These are phyloP conservation scores for Cystobasidium tubakii DNA, from an alignment of 768 basidiomycete species.

Conservation along the genomic window DNA sequence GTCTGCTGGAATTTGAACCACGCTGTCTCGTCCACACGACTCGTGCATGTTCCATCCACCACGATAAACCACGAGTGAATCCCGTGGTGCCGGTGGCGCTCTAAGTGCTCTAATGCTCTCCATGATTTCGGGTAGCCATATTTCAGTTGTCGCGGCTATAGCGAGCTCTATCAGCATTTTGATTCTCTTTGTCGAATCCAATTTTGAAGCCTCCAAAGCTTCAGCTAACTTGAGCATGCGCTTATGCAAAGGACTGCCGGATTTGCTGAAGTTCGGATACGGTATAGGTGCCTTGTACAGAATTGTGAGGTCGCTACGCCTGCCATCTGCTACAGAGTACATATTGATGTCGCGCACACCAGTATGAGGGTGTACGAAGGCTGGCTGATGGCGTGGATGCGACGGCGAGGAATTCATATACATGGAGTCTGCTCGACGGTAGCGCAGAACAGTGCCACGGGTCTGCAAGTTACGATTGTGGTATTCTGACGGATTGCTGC, in stretches of 20 bases:
- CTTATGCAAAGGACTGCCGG: conserved; percentile 3
- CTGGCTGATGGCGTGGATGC: conserved; percentile 29
- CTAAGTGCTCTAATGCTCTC: conserved; percentile 38
- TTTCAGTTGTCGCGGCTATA: conserved; percentile 25
- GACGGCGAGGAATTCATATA: conserved; percentile 31
- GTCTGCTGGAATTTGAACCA: no score
- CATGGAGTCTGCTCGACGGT: conserved; percentile 44
- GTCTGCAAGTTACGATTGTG: conserved; percentile 5
- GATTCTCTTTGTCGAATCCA: neutral
- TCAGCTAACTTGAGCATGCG: conserved; percentile 4
- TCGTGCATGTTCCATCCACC: conserved; percentile 39
- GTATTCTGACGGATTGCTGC: no score
- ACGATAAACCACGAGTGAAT: conserved; percentile 43
- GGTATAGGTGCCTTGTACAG: conserved; percentile 43
- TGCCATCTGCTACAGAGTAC: conserved; percentile 41
- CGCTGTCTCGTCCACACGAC: conserved; percentile 28
- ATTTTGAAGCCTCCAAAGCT: neutral
- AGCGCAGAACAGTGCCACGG: conserved; percentile 43
- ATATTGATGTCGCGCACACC: conserved; percentile 44
- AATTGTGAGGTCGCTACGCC: conserved; percentile 42
- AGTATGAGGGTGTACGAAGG: conserved; percentile 38
- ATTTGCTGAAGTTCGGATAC: conserved; percentile 17
- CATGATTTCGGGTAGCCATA: conserved; percentile 45
- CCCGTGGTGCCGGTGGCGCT: conserved; percentile 17
- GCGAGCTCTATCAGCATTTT: conserved; percentile 36